Conservation (phyloP, 2,329 filamentous ascomycete genomes). For the Ceratocystiopsis brevicomis region DNA sequence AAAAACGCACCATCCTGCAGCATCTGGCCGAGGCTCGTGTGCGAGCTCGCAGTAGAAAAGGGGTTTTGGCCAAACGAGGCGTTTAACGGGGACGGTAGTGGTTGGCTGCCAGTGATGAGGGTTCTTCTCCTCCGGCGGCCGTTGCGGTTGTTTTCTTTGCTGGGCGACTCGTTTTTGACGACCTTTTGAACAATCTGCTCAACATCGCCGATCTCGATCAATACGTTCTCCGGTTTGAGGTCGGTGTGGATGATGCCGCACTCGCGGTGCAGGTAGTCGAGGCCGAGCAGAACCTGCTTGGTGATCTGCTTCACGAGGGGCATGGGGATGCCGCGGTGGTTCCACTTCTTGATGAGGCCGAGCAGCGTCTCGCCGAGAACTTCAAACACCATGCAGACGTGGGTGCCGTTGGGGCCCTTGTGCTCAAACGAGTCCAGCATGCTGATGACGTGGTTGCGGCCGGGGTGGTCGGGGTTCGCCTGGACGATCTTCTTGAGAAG, state of each 20-base stretch:
- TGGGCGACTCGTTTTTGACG: constrained; percentile 58
- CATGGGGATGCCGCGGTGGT: constrained; percentile 93
- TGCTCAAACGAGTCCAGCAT: constrained; percentile 94
- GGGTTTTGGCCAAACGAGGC: constrained; percentile 75
- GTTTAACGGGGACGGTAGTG: constrained; percentile 84
- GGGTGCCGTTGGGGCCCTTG: constrained; percentile 86
- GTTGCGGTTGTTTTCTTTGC: constrained; percentile 82
- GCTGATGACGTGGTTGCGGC: constrained; percentile 87
- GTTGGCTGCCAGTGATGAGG: constrained; percentile 91
- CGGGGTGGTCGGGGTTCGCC: constrained; percentile 85
- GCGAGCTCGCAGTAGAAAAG: constrained; percentile 41
- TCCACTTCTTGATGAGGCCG: constrained; percentile 94
- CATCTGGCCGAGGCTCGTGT: constrained; percentile 67
- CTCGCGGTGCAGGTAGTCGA: constrained; percentile 93
- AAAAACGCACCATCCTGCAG: constrained; percentile 39
- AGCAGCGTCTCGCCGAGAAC: constrained; percentile 89
- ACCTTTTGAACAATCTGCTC: constrained; percentile 96
- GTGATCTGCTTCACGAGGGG: constrained; percentile 95
- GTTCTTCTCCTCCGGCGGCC: constrained; percentile 77
- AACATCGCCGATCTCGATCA: constrained; percentile 97
- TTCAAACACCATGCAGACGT: constrained; percentile 99
- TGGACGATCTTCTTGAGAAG: constrained; percentile 91
- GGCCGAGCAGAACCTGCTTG: constrained; percentile 84
- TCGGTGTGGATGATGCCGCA: constrained; percentile 98
- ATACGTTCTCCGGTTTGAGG: constrained; percentile 90